phyloP scores from a whole-genome alignment of 495 filamentous ascomycete genomes.

The Aspergillus indologenus region DNA sequence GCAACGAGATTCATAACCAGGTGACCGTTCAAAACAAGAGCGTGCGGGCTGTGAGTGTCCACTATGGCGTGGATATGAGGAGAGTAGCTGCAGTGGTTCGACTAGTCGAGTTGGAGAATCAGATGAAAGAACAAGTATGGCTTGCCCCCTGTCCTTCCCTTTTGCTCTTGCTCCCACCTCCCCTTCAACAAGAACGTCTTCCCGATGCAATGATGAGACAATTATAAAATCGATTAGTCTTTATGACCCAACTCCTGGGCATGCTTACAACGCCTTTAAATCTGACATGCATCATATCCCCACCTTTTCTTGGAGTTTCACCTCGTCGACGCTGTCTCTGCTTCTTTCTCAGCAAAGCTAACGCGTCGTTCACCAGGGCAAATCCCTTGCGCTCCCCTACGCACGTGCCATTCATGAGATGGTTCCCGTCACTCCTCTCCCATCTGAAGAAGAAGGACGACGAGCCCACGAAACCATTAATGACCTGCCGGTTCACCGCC shows the following conservation, averaged over 20 bases:
- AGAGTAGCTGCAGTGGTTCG: constrained; percentile 86
- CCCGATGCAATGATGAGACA: constrained; percentile 60
- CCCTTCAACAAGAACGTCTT: background rate
- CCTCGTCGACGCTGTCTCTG: background rate
- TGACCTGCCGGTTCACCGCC: constrained; percentile 78
- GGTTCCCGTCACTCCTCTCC: constrained; percentile 65
- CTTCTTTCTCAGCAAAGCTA: constrained; percentile 7
- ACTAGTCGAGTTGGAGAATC: constrained; percentile 81
- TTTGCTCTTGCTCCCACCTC: constrained; percentile 3
- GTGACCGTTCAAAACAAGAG: constrained; percentile 63
- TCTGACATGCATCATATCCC: constrained; percentile 26
- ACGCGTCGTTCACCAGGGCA: constrained; percentile 54
- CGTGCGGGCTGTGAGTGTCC: constrained; percentile 74
- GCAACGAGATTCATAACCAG: constrained; percentile 69
- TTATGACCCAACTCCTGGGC: constrained; percentile 71
- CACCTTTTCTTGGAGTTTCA: constrained; percentile 10
- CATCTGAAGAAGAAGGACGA: constrained; percentile 24
- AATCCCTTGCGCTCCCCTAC: constrained; percentile 73
- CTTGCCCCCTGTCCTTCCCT: constrained; percentile 26
- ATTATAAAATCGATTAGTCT: constrained; percentile 95
- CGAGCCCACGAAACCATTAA: constrained; percentile 80
- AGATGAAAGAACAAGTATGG: constrained; percentile 68
- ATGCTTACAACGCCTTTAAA: constrained; percentile 65
- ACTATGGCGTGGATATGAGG: constrained; percentile 75
- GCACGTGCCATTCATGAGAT: constrained; percentile 71